Conservation (phyloP, 176 grass and related monocot genomes). For the Metroxylon sagu region DNA sequence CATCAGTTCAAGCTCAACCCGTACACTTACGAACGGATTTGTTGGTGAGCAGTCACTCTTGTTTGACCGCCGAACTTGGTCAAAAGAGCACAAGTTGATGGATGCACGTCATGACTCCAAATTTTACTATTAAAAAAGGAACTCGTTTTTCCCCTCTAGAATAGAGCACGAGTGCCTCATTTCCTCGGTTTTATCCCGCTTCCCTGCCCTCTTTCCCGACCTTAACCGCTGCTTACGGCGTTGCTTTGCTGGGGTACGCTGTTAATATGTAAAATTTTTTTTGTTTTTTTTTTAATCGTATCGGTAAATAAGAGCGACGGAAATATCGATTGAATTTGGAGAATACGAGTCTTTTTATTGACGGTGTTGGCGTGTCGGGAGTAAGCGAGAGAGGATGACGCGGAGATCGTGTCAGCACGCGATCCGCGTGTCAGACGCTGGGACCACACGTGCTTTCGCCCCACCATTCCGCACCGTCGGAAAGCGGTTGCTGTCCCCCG, state of each 20-base stretch:
- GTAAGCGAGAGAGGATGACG: slow-evolving; percentile 3
- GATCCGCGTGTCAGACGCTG: slow-evolving; percentile 1
- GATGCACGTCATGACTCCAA: not conserved
- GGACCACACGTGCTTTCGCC: slow-evolving; percentile 11
- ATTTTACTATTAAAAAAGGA: too few relatives aligned
- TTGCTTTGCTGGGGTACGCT: too few relatives aligned
- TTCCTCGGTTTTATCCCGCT: not conserved
- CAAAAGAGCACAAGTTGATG: not conserved
- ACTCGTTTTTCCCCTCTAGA: too few relatives aligned
- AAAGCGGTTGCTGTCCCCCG: too few relatives aligned
- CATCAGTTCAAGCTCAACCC: too few relatives aligned
- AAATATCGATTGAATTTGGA: too few relatives aligned
- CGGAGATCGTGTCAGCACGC: slow-evolving; percentile 7
- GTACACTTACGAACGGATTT: not conserved
- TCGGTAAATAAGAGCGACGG: too few relatives aligned
- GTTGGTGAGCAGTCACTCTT: not conserved
- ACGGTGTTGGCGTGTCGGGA: slow-evolving; percentile 5
- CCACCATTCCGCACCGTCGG: too few relatives aligned
- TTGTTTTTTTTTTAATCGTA: too few relatives aligned
- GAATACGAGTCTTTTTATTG: not conserved
- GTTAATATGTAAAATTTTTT: too few relatives aligned
- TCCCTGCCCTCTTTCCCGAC: not conserved
- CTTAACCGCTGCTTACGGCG: too few relatives aligned
- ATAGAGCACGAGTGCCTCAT: not conserved
- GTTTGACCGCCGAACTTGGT: not conserved